phyloP scores from a whole-genome alignment of 441 rosid species.

The Hypseocharis bilobata region DNA sequence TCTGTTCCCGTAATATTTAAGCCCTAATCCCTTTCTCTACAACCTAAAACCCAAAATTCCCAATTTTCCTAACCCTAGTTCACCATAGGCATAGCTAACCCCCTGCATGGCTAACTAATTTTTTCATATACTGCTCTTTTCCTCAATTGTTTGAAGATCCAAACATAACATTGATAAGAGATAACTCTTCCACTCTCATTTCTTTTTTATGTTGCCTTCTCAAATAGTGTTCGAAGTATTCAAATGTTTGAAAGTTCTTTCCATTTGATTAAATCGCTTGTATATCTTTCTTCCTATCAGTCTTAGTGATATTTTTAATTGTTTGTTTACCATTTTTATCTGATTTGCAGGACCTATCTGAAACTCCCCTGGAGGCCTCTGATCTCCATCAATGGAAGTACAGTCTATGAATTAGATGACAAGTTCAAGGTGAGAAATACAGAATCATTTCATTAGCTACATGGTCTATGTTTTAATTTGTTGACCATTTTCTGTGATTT shows the following conservation, averaged over 20 bases:
- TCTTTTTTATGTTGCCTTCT: neutral
- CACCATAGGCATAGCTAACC: no score
- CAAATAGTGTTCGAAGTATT: neutral
- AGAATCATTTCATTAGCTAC: neutral
- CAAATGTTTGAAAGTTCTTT: neutral
- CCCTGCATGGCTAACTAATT: no score
- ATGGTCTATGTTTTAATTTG: neutral
- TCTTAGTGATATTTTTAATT: neutral
- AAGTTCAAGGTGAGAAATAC: constrained; percentile 38
- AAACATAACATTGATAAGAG: no score
- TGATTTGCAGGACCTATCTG: constrained; percentile 59
- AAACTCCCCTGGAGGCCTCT: constrained; percentile 78
- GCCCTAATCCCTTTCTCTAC: no score
- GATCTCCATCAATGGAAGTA: constrained; percentile 58
- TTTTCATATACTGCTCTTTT: no score
- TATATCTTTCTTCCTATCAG: neutral
- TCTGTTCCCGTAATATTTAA: no score
- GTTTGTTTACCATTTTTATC: constrained; percentile 4
- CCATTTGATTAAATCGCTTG: neutral
- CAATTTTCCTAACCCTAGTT: no score
- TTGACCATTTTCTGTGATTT: neutral
- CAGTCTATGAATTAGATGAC: constrained; percentile 50
- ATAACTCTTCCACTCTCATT: neutral
- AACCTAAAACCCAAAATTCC: no score
- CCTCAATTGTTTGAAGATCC: no score